Evolutionary conservation across 140 eudicot species (phyloP).

Genomic region (Erigeron philadelphicus): DNA sequence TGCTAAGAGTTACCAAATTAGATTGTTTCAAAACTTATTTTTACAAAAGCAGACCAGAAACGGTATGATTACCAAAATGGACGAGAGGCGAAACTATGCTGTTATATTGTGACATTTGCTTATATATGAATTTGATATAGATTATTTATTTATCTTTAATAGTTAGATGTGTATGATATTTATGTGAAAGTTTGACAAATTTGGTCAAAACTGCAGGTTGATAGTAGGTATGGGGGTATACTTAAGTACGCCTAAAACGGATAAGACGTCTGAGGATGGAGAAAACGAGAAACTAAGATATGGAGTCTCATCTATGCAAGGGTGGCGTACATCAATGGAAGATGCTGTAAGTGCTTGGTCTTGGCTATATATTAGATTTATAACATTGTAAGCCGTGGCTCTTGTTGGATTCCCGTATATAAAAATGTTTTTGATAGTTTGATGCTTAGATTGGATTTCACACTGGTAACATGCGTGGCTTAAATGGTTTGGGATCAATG

Average conservation of each 20-base stretch:
- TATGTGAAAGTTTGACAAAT: too few relatives aligned
- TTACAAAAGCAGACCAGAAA: too few relatives aligned
- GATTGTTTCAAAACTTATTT: too few relatives aligned
- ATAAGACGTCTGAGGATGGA: conserved; percentile 80
- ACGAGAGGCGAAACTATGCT: too few relatives aligned
- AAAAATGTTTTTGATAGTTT: conserved; percentile 1
- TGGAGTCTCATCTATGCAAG: conserved; percentile 96
- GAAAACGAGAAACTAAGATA: conserved; percentile 64
- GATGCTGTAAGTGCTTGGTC: conserved; percentile 69
- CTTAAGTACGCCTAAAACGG: conserved; percentile 80
- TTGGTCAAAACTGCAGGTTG: conserved; percentile 21
- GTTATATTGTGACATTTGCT: too few relatives aligned
- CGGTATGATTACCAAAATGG: too few relatives aligned
- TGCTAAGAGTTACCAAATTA: too few relatives aligned
- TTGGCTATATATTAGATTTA: background rate
- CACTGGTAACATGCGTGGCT: background rate
- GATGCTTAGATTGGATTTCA: conserved; percentile 11
- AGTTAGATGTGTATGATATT: too few relatives aligned
- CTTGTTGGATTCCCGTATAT: conserved; percentile 8
- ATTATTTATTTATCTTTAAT: too few relatives aligned
- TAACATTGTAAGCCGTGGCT: background rate
- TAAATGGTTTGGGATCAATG: conserved; percentile 18
- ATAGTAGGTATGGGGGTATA: conserved; percentile 72
- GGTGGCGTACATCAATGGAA: conserved; percentile 98
- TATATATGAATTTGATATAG: too few relatives aligned